Base-by-base conservation (phyloP, 768 basidiomycete species). In the Lactarius hatsudake region DNA sequence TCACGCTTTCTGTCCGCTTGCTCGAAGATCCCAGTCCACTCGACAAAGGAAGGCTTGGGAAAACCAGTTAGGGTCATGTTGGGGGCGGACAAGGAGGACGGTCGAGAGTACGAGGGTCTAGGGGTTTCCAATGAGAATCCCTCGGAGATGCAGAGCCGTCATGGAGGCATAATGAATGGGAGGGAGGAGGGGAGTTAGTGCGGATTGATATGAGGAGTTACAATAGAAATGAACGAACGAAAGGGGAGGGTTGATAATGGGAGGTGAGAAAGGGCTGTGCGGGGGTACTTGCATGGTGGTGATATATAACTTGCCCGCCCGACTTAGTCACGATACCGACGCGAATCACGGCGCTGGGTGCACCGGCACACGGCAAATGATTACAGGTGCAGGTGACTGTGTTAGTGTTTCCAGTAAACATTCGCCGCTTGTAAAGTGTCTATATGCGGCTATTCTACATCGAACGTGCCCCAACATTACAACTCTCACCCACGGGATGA, bases 11-110 rank as follows among this genome's bases (percentile, higher is more conserved):
- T 79, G 74, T 92, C 90, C n/a, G 79, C 85, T 62, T 87, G 88
- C 75, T 92, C 91, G 40, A n/a, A 82, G 72, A 23, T 85, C 82
- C 88, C 88, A 89, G 75, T 86, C 82, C 90, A 93, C 73, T 82
- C 78, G 42, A 89, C 17, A 40, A 34, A 23, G 32, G 58, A 28
- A n/a, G n/a, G 30, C 2, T 61, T 51, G 55, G 45, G 15, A 20
- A 26, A 26, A 63, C 60, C 34, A 28, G 26, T 23, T 18, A 62
- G 48, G 53, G 48, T 58, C 64, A 67, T 59, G 65, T 23, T 51
- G n/a, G 23, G 23, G 61, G 13, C 1, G 51, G 56, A 36, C 20
- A 20, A 45, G 42, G 34, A 53, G 2, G 40, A 7, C 10, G 65
- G 34, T 18, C 57, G 65, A 34, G 61, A 54, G 45, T 34, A 61